Base-by-base conservation (phyloP, 2,329 filamentous ascomycete genomes). In the Pseudocercospora fijiensis region DNA sequence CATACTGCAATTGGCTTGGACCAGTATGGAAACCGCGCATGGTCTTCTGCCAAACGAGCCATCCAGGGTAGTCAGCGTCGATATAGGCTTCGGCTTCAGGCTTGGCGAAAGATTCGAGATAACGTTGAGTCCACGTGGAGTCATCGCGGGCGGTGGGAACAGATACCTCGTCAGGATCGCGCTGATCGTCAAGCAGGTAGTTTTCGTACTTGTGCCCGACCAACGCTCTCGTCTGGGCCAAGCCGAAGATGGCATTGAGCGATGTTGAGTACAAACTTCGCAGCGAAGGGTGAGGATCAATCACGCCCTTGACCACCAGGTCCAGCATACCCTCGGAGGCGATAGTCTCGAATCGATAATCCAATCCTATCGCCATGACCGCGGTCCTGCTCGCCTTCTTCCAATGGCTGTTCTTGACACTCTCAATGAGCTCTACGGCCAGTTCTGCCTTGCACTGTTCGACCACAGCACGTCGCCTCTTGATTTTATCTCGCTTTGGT, bases 41-140 rank as follows among this genome's bases (percentile, higher is more conserved):
- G 30, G 84, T 87, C 77, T 95, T 91, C 58, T 90, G 90, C 95
- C 95, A 99, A 0, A 96, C 92, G 18, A 99, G 84, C 96, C 96
- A 99, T 30, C 95, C 95, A 4, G 94, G 92, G 74, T 96, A 90
- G 74, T 98, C 94, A 60, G 88, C 86, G 74, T 99, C 95, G 52
- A 98, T 87, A 75, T 93, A 96, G 76, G 96, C 96, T 67, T 96
- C 88, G 0, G 91, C 88, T 30, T 88, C 88, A 5, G 89, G 88
- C 55, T 90, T 84, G 9, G 88, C 87, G 75, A 99, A 99, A 22
- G 86, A 84, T 1, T 87, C 84, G 0, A 99, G 82, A 73, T 92
- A 96, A 24, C 88, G 85, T 60, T 88, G 77, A 0, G 95, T 99
- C 84, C 91, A 96, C 8, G 85, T 81, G 0, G 88, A 83, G 70